Percentiles rank a stretch among this genome's conserved stretches.
phyloP scores from a whole-genome alignment of 805 yeast genomes.

The Cyberlindnera xylosilytica region DNA sequence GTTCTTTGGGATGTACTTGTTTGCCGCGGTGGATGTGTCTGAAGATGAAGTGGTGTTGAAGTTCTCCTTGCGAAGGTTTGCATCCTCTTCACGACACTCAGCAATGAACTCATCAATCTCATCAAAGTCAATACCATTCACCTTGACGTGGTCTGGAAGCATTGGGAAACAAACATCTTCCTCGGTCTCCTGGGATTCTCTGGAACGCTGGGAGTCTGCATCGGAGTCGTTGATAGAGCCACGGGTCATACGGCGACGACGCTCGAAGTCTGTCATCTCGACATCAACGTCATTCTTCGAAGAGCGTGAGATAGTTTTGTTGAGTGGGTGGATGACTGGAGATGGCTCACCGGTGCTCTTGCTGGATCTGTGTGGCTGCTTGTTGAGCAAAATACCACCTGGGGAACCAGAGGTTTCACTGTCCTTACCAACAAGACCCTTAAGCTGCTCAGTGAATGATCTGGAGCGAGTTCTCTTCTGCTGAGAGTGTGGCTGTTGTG shows the following conservation, averaged over 20 bases:
- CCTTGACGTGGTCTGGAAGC: constrained; percentile 59
- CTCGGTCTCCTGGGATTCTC: constrained; percentile 86
- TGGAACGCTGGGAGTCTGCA: constrained; percentile 67
- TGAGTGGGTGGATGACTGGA: constrained; percentile 24
- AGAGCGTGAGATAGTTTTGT: constrained; percentile 15
- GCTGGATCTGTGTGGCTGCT: constrained; percentile 23
- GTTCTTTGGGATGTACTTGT: constrained; percentile 54
- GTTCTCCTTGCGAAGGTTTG: constrained; percentile 27
- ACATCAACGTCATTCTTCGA: constrained; percentile 30
- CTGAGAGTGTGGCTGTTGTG: neutral
- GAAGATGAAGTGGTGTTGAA: constrained; percentile 28
- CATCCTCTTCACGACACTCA: constrained; percentile 52
- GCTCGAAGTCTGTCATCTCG: constrained; percentile 33
- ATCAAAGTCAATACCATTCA: constrained; percentile 84
- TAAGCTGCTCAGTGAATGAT: constrained; percentile 40
- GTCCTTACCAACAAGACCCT: constrained; percentile 34
- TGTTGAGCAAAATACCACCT: constrained; percentile 31
- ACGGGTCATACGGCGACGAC: constrained; percentile 32
- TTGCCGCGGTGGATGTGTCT: constrained; percentile 51
- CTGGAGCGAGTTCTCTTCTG: constrained; percentile 25
- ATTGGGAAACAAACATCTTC: constrained; percentile 98
- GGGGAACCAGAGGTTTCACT: constrained; percentile 14
- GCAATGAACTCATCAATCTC: constrained; percentile 81
- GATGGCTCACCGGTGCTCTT: constrained; percentile 20
- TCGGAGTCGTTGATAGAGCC: constrained; percentile 52